A percentile compares a stretch with the other conserved stretches of the same genome.
phyloP scores from a whole-genome alignment of 208 protist genomes.

The Trypanosoma brucei region DNA sequence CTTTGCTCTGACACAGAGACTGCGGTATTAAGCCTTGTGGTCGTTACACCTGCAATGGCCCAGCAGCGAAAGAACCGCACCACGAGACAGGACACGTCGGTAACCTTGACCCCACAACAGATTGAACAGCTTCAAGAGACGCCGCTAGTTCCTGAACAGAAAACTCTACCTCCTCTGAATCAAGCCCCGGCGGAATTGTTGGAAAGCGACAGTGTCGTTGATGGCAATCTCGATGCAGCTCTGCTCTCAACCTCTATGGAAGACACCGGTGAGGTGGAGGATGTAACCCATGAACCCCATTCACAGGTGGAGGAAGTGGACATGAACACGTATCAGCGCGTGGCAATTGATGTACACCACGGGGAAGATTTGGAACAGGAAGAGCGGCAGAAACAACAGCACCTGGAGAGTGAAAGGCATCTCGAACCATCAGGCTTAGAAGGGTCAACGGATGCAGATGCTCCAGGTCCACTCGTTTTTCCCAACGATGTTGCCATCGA shows the following conservation, averaged over 20 bases:
- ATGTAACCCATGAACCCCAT: too few relatives aligned
- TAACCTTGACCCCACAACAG: slow-evolving; percentile 2
- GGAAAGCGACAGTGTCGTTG: too few relatives aligned
- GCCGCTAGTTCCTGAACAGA: slow-evolving; percentile 4
- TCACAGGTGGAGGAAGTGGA: too few relatives aligned
- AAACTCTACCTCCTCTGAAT: background rate
- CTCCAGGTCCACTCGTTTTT: slow-evolving; percentile 32
- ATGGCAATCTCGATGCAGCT: too few relatives aligned
- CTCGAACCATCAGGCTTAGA: background rate
- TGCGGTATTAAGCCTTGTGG: slow-evolving; percentile 54
- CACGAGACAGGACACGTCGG: background rate
- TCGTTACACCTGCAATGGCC: slow-evolving; percentile 26
- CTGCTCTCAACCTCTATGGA: too few relatives aligned
- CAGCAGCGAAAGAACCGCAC: background rate
- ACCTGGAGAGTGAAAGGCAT: too few relatives aligned
- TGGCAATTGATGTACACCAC: too few relatives aligned
- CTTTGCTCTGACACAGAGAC: slow-evolving; percentile 38
- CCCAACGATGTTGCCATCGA: slow-evolving; percentile 47
- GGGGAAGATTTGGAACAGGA: too few relatives aligned
- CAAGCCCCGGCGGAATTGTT: background rate
- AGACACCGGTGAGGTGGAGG: too few relatives aligned
- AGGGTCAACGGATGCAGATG: background rate
- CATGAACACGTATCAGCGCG: too few relatives aligned
- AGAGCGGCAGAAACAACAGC: too few relatives aligned
- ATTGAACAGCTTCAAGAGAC: slow-evolving; percentile 11